These are phyloP conservation scores for Candida caryicola DNA, from an alignment of 805 yeast species.

Conservation along the genomic window DNA sequence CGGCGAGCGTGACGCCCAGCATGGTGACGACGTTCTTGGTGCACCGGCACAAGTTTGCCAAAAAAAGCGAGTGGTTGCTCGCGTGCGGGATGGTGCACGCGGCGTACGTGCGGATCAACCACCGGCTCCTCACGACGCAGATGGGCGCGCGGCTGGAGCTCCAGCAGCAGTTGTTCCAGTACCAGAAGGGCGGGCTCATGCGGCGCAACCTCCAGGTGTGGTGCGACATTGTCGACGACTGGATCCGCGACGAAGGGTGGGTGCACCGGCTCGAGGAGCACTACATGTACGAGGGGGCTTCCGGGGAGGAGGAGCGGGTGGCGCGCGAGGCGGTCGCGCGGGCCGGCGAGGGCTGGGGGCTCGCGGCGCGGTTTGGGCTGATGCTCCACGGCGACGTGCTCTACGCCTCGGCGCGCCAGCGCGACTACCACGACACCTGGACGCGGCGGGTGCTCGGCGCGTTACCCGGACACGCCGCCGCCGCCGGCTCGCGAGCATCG, in stretches of 20 bases:
- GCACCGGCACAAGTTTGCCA: conserved; percentile 49
- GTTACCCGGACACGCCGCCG: background rate
- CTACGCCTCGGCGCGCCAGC: conserved; percentile 30
- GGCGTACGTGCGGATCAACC: conserved; percentile 55
- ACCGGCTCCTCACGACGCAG: conserved; percentile 40
- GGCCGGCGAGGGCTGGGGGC: conserved; percentile 31
- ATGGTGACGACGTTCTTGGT: conserved; percentile 50
- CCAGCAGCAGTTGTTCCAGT: conserved; percentile 47
- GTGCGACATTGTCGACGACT: conserved; percentile 50
- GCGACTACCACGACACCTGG: conserved; percentile 33
- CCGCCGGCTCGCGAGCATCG: too few relatives aligned
- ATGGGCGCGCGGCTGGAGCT: conserved; percentile 50
- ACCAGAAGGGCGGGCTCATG: conserved; percentile 54
- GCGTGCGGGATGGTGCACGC: conserved; percentile 65
- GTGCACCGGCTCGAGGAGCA: conserved; percentile 49
- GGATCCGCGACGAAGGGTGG: conserved; percentile 63
- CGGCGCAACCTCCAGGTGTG: conserved; percentile 51
- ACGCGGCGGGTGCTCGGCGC: conserved; percentile 7
- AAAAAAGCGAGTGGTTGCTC: conserved; percentile 63
- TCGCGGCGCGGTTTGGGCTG: conserved; percentile 29
- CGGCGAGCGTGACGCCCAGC: conserved; percentile 47
- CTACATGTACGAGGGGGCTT: conserved; percentile 34
- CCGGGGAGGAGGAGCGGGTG: conserved; percentile 17
- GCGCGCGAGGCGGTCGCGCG: conserved; percentile 27
- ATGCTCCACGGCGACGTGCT: conserved; percentile 33